Evolutionary conservation across 192 early-diverging fungal genomes (phyloP).

Genomic region (Jimgerdemannia flammicorona): DNA sequence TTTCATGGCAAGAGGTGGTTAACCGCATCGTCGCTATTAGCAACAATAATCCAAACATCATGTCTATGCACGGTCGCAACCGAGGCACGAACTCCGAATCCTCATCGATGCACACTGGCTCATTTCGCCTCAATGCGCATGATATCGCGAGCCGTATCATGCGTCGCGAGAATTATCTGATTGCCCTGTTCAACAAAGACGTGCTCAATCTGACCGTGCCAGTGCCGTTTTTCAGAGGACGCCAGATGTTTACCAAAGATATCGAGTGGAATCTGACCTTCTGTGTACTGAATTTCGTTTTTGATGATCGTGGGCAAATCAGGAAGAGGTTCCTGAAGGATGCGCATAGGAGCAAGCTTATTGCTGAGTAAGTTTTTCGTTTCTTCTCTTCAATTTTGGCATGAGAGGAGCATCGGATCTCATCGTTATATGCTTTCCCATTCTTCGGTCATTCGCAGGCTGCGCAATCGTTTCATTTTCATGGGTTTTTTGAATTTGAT

Average conservation of each 20-base stretch:
- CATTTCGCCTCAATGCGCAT: slow-evolving; percentile 59
- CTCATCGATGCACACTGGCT: slow-evolving; percentile 28
- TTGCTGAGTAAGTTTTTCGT: slow-evolving; percentile 51
- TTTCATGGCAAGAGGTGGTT: slow-evolving; percentile 84
- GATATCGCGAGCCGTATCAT: slow-evolving; percentile 92
- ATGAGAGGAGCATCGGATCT: slow-evolving; percentile 5
- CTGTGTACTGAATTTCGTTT: slow-evolving; percentile 82
- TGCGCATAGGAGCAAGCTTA: slow-evolving; percentile 57
- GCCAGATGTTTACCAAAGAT: slow-evolving; percentile 76
- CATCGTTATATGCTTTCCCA: slow-evolving; percentile 7
- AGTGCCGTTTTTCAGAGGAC: not conserved
- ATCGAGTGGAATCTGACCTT: slow-evolving; percentile 91
- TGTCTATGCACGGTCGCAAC: not conserved
- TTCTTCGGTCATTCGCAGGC: slow-evolving; percentile 19
- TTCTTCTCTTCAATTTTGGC: slow-evolving; percentile 12
- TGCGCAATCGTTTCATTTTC: slow-evolving; percentile 76
- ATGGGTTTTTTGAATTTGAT: slow-evolving; percentile 86
- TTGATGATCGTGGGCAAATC: slow-evolving; percentile 84
- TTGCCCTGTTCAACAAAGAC: slow-evolving; percentile 93
- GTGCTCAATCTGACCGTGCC: slow-evolving; percentile 78
- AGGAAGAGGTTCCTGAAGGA: slow-evolving; percentile 79
- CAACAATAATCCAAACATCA: slow-evolving; percentile 56
- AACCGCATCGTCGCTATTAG: slow-evolving; percentile 67
- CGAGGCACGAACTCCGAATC: slow-evolving; percentile 6
- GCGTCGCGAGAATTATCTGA: slow-evolving; percentile 96